These are phyloP conservation scores for Neurospora sp. DNA, from an alignment of 495 filamentous ascomycete species.

Conservation along the genomic window DNA sequence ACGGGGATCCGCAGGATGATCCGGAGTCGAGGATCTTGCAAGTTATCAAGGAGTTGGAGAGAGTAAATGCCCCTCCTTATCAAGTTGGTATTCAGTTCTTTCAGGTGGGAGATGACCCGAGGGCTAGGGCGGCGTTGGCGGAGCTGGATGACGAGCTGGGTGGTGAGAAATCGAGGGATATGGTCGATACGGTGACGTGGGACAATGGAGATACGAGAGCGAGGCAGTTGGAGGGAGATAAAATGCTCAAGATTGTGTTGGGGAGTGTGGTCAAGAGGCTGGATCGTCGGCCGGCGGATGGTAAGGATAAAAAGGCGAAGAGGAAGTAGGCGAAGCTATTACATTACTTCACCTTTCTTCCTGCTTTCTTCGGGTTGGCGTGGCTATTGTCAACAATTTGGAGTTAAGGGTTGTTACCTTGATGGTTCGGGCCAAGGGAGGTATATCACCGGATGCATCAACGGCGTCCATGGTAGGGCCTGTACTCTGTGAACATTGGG, in stretches of 20 bases:
- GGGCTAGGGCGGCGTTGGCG: constrained; percentile 53
- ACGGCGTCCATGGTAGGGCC: not conserved
- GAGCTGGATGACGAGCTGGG: constrained; percentile 71
- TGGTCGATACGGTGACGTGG: constrained; percentile 88
- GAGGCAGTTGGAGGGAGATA: constrained; percentile 39
- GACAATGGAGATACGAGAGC: constrained; percentile 28
- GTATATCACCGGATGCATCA: not conserved
- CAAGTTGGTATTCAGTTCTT: constrained; percentile 97
- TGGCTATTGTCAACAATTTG: too few relatives aligned
- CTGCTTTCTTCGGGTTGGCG: too few relatives aligned
- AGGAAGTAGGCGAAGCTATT: not conserved
- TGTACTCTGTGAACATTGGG: not conserved
- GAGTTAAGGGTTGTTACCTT: not conserved
- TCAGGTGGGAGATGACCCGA: constrained; percentile 72
- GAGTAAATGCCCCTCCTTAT: constrained; percentile 60
- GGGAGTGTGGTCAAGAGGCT: constrained; percentile 59
- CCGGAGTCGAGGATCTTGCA: constrained; percentile 59
- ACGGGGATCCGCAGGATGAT: constrained; percentile 71
- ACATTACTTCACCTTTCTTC: too few relatives aligned
- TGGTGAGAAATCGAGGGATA: constrained; percentile 60
- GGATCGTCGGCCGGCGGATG: constrained; percentile 32
- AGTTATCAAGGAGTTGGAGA: constrained; percentile 62
- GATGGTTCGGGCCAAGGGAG: not conserved
- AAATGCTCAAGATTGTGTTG: constrained; percentile 74
- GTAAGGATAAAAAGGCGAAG: not conserved